Percentiles rank a stretch among this genome's conserved stretches.
Conservation (phyloP, 2,329 filamentous ascomycete genomes). For the Aspergillus sp. region DNA sequence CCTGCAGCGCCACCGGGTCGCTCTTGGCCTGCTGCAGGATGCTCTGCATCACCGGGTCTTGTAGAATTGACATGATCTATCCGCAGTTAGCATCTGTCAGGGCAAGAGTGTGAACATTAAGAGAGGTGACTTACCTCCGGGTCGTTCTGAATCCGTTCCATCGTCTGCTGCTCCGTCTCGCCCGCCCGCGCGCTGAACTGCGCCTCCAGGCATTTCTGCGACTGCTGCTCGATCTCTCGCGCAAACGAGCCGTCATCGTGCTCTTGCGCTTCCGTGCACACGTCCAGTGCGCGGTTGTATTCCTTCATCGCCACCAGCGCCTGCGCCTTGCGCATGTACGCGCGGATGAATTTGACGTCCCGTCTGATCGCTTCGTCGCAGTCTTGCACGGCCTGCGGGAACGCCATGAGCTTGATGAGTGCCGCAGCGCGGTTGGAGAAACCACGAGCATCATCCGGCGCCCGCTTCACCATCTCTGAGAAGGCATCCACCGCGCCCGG, state of each 20-base stretch:
- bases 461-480: constrained; percentile 92
- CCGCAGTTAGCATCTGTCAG: not conserved
- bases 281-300: constrained; percentile 89
- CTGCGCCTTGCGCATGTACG: constrained; percentile 94
- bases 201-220: constrained; percentile 81
- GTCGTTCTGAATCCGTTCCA: constrained; percentile 80
- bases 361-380: constrained; percentile 86
- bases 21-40: constrained; percentile 94
- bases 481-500: constrained; percentile 91
- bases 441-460: constrained; percentile 82
- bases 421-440: constrained; percentile 97
- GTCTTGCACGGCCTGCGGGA: constrained; percentile 87
- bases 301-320: constrained; percentile 96
- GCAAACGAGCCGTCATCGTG: constrained; percentile 76
- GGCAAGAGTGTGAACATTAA: not conserved
- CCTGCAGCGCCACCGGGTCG: constrained; percentile 82
- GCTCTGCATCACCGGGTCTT: constrained; percentile 95
- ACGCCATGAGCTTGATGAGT: constrained; percentile 92
- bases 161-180: constrained; percentile 92
- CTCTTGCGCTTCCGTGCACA: constrained; percentile 68
- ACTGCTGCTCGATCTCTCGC: constrained; percentile 86
- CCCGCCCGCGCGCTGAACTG: constrained; percentile 89
- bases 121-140: constrained; percentile 60
- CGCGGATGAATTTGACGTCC: constrained; percentile 85
- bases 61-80: constrained; percentile 78